Evolutionary conservation across 2,329 filamentous ascomycete species (phyloP), one percentile per base, ranked within the genome.

Genomic region (Ceratocystis lukuohia): DNA sequence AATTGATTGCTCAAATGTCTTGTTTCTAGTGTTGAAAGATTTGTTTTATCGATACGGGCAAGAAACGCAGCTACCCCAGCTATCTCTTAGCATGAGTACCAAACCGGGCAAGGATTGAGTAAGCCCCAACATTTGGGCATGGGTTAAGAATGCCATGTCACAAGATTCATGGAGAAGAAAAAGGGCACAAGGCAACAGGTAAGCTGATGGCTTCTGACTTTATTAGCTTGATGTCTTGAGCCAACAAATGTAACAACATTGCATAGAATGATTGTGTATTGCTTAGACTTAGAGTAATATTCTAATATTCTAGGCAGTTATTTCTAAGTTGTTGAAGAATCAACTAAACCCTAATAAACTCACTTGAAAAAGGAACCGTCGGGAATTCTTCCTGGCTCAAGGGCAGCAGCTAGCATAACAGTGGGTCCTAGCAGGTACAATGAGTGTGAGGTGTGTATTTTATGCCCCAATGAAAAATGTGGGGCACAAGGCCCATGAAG

Each of bases 401-500:
- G 28, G 56, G 6, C 20, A 15, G 5, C 8, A 7, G 53, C 53
- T 33, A 37, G 56, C 15, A 33, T 37, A 59, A 37, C 17, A 59
- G 56, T 59, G 56, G 56, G 56, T 15, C 22, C 20, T 28, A 6
- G 15, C 8, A 53, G 48, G 5, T 53, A 50, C 48, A 50, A 50
- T 50, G 48, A 12, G 22, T 28, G 20, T 25, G 37, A 15, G 12
- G 37, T 28, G 28, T 37, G 56, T 59, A 59, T 37, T 59, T 59
- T 37, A 66, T 62, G 41, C 66, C 66, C 65, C 66, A 65, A 68
- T 65, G 63, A 56, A 65, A 65, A 56, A 50, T 65, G 48, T 61
- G 62, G 66, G 53, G 62, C 30, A 46, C 25, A 48, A 56, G 7
- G 50, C 8, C 56, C 17, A 37, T 28, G 33, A 17, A 57, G 17